Base-by-base conservation (phyloP, 2,329 filamentous ascomycete species). In the Sclerotiophoma versabilis region DNA sequence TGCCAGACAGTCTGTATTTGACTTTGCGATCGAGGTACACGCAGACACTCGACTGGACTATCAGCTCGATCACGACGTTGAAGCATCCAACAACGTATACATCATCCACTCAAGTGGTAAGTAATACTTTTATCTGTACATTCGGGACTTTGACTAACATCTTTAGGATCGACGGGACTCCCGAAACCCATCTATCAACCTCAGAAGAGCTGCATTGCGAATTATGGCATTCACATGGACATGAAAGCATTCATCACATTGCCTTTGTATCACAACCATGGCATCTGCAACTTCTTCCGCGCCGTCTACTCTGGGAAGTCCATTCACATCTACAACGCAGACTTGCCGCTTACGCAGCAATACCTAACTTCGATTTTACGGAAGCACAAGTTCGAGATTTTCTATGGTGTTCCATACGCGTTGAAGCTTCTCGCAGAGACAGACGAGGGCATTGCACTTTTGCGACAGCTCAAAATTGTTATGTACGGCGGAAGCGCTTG, bases 351-450 rank as follows among this genome's bases (percentile, higher is more conserved):
- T 11, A 68, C 66, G 12, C 58, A 60, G 43, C 44, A 43, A 14
- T 51, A 63, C 33, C 43, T 67, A 3, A 60, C 57, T 12, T 57
- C 42, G 1, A 64, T 65, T 4, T 32, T 69, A 11, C 47, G 53
- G 4, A 45, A 60, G 19, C 59, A 65, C 42, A 39, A 77, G 4
- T 78, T 80, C 2, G 79, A 87, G 55, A 82, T 83, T n/a, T 83
- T 89, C 38, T 82, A 87, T 50, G 81, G 79, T 2, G 87, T 89
- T 0, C 87, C 87, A 0, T 89, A 88, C 59, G 82, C 84, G 0
- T 71, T 89, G 12, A 88, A 89, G 63, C 72, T 89, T 0, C 76
- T 89, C 3, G 80, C 82, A 0, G 87, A 89, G 66, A 80, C 80
- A 0, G 74, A 81, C 0, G 78, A 81, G 20, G 87, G 86, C 0